Conservation (phyloP, 2,329 filamentous ascomycete species). For the Pseudocercospora eumusae region DNA sequence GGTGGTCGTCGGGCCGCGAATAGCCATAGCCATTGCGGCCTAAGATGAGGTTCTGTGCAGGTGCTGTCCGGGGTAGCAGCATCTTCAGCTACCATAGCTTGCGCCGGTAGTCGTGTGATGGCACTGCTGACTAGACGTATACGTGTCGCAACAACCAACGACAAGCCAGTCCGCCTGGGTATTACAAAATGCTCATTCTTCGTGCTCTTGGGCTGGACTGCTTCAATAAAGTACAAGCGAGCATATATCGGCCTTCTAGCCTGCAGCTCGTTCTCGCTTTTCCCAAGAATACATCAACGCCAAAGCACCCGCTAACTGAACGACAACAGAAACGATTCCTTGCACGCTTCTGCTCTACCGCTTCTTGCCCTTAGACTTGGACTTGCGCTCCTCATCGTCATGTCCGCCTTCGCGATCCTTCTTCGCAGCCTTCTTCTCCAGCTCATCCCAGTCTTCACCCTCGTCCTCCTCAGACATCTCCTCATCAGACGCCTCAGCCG, state of each 20-base stretch:
- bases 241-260: not conserved
- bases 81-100: not conserved
- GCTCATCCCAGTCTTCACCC: slow-evolving; percentile 86
- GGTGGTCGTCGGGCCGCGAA: no score
- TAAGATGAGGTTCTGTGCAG: not conserved
- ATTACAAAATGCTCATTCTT: slow-evolving; percentile 3
- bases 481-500: slow-evolving; percentile 77
- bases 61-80: not conserved
- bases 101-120: not conserved
- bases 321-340: not conserved
- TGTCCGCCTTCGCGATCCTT: slow-evolving; percentile 60
- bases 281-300: slow-evolving; percentile 3
- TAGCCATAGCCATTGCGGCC: no score
- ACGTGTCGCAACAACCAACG: not conserved
- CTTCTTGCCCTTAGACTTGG: slow-evolving; percentile 54
- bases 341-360: slow-evolving; percentile 18
- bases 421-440: slow-evolving; percentile 79
- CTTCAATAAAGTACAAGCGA: slow-evolving; percentile 4
- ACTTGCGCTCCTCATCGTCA: slow-evolving; percentile 61
- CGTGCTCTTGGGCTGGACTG: not conserved
- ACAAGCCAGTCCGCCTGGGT: not conserved
- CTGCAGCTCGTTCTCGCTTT: not conserved
- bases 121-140: not conserved
- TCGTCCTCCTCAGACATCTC: slow-evolving; percentile 61
- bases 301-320: slow-evolving; percentile 1